Conservation (phyloP, 2,329 filamentous ascomycete genomes). For the Blumeriella jaapii region DNA sequence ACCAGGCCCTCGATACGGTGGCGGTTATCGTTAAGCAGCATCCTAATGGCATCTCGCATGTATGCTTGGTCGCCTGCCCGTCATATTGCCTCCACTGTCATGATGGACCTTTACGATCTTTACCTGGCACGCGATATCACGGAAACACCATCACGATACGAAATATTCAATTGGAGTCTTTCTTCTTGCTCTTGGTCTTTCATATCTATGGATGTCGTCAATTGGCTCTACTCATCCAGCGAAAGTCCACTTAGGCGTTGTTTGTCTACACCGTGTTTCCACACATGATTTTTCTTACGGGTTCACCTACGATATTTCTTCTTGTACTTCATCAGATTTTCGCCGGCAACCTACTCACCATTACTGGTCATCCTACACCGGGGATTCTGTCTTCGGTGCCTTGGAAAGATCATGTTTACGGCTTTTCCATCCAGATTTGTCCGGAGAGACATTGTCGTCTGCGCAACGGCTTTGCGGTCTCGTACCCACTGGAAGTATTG, state of each 20-base stretch:
- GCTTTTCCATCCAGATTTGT: slow-evolving; percentile 35
- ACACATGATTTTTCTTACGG: slow-evolving; percentile 13
- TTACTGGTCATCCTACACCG: slow-evolving; percentile 47
- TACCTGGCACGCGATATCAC: slow-evolving; percentile 23
- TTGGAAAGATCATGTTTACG: slow-evolving; percentile 53
- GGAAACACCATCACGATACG: slow-evolving; percentile 23
- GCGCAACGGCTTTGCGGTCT: slow-evolving; percentile 16
- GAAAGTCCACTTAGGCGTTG: slow-evolving; percentile 24
- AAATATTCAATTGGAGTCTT: slow-evolving; percentile 25
- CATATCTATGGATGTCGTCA: slow-evolving; percentile 27
- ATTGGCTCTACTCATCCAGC: slow-evolving; percentile 24
- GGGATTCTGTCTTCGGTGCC: slow-evolving; percentile 39
- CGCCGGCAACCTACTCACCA: slow-evolving; percentile 27
- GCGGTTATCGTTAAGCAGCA: slow-evolving; percentile 42
- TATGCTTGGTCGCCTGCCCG: slow-evolving; percentile 14
- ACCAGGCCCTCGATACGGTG: slow-evolving; percentile 43
- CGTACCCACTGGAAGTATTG: slow-evolving; percentile 18
- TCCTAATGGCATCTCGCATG: slow-evolving; percentile 12
- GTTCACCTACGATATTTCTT: slow-evolving; percentile 25
- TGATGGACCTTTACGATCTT: slow-evolving; percentile 25
- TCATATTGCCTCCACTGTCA: slow-evolving; percentile 22
- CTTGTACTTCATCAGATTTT: slow-evolving; percentile 27
- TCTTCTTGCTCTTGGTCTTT: slow-evolving; percentile 26
- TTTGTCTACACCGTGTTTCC: slow-evolving; percentile 18
- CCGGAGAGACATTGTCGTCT: slow-evolving; percentile 17